A percentile compares a stretch with the other conserved stretches of the same genome.
phyloP scores from a whole-genome alignment of 2,329 filamentous ascomycete genomes.

The Aspergillus ochraceus region DNA sequence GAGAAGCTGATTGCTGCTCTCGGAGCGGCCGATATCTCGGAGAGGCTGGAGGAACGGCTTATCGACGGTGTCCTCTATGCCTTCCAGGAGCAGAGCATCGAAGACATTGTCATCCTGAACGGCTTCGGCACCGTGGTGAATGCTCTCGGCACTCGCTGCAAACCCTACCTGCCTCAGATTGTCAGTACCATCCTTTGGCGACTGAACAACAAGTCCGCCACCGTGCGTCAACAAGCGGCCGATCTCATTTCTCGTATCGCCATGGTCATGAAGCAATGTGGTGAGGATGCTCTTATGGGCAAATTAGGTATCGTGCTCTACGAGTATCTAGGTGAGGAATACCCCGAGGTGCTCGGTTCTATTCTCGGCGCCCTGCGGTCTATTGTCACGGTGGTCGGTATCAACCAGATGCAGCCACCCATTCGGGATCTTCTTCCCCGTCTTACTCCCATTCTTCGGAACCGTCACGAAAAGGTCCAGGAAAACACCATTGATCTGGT shows the following conservation, averaged over 20 bases:
- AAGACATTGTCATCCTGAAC: constrained; percentile 94
- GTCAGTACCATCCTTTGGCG: constrained; percentile 95
- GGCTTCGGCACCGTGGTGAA: constrained; percentile 98
- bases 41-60: constrained; percentile 86
- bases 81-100: constrained; percentile 97
- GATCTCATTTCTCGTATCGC: constrained; percentile 96
- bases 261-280: constrained; percentile 98
- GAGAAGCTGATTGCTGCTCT: constrained; percentile 94
- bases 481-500: constrained; percentile 99
- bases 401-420: constrained; percentile 96
- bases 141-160: constrained; percentile 87
- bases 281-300: constrained; percentile 91
- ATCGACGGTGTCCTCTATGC: constrained; percentile 94
- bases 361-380: constrained; percentile 92
- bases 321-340: constrained; percentile 97
- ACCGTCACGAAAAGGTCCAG: constrained; percentile 98
- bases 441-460: constrained; percentile 95
- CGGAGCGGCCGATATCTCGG: constrained; percentile 89
- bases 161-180: constrained; percentile 94
- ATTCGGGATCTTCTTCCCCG: constrained; percentile 95
- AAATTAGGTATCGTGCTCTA: constrained; percentile 94
- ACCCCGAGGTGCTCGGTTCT: constrained; percentile 94
- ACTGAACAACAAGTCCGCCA: constrained; percentile 96
- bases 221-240: constrained; percentile 93
- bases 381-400: constrained; percentile 96